Evolutionary conservation across 192 early-diverging fungal species (phyloP).

Genomic region (Rhizoclosmatium globosum): DNA sequence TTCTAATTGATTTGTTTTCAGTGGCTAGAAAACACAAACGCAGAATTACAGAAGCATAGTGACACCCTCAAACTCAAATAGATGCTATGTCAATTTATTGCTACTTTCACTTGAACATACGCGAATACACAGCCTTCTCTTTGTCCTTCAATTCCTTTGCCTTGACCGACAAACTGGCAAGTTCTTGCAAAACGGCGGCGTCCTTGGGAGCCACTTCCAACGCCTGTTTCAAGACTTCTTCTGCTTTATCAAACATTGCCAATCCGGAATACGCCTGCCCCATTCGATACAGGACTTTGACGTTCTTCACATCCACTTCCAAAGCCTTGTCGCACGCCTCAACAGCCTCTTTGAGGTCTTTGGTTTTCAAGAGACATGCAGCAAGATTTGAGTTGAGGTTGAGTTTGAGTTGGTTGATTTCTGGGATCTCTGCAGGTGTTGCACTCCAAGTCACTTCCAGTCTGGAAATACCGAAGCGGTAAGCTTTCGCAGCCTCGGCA

Average conservation of each 20-base stretch:
- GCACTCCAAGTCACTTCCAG: slow-evolving; percentile 48
- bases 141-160: slow-evolving; percentile 25
- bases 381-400: slow-evolving; percentile 48
- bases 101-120: slow-evolving; percentile 18
- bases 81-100: neutral
- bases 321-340: slow-evolving; percentile 39
- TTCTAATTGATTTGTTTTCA: too few species aligned
- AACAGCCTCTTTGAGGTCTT: slow-evolving; percentile 32
- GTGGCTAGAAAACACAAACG: neutral
- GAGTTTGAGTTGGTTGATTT: slow-evolving; percentile 25
- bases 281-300: slow-evolving; percentile 36
- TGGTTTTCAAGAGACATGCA: slow-evolving; percentile 25
- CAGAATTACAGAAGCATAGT: neutral
- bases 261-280: slow-evolving; percentile 30
- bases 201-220: slow-evolving; percentile 24
- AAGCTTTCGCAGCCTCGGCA: slow-evolving; percentile 9
- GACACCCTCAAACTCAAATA: neutral
- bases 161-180: neutral
- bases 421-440: slow-evolving; percentile 14
- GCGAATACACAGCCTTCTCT: slow-evolving; percentile 20
- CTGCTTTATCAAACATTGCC: slow-evolving; percentile 23
- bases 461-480: slow-evolving; percentile 26
- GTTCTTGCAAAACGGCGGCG: slow-evolving; percentile 14
- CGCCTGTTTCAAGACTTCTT: slow-evolving; percentile 19
- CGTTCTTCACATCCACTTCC: slow-evolving; percentile 29